These are phyloP conservation scores for Sordariomycetes sp. DNA, from an alignment of 2,329 filamentous ascomycete genomes.

Conservation along the genomic window DNA sequence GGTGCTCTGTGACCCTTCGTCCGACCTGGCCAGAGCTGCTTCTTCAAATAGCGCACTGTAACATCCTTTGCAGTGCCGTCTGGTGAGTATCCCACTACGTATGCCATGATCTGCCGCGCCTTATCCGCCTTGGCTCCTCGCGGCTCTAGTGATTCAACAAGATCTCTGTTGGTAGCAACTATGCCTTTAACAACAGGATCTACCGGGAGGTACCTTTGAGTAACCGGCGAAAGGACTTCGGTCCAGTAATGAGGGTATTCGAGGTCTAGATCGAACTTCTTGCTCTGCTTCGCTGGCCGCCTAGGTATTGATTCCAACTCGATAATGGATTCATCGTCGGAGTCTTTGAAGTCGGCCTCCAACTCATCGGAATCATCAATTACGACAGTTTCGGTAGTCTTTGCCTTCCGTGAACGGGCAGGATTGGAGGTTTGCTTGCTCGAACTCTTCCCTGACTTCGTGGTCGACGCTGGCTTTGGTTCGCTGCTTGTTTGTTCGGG, in stretches of 20 bases:
- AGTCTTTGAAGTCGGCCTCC: slow-evolving; percentile 30
- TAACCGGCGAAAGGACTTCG: slow-evolving; percentile 76
- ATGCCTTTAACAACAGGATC: slow-evolving; percentile 63
- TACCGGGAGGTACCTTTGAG: slow-evolving; percentile 68
- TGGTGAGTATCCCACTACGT: slow-evolving; percentile 71
- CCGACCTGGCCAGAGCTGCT: slow-evolving; percentile 73
- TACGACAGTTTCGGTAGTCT: slow-evolving; percentile 1
- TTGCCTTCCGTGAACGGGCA: slow-evolving; percentile 1
- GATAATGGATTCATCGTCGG: slow-evolving; percentile 50
- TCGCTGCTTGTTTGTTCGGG: neutral
- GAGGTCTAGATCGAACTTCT: slow-evolving; percentile 64
- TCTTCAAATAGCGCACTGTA: slow-evolving; percentile 81
- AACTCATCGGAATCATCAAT: slow-evolving; percentile 37
- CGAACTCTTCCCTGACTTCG: slow-evolving; percentile 3
- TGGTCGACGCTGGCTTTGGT: slow-evolving; percentile 10
- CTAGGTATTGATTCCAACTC: slow-evolving; percentile 38
- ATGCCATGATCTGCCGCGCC: slow-evolving; percentile 81
- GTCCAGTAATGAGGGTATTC: slow-evolving; percentile 89
- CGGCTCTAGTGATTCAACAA: slow-evolving; percentile 69
- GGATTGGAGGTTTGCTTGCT: slow-evolving; percentile 6
- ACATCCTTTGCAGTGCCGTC: slow-evolving; percentile 93
- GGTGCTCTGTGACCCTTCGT: slow-evolving; percentile 80
- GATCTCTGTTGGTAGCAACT: slow-evolving; percentile 63
- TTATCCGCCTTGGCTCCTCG: slow-evolving; percentile 76
- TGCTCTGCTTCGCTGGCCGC: slow-evolving; percentile 25